Percentiles rank a stretch among this genome's conserved stretches.
Evolutionary conservation across 805 yeast species (phyloP).

Genomic region (Kluyveromyces wickerhamii): DNA sequence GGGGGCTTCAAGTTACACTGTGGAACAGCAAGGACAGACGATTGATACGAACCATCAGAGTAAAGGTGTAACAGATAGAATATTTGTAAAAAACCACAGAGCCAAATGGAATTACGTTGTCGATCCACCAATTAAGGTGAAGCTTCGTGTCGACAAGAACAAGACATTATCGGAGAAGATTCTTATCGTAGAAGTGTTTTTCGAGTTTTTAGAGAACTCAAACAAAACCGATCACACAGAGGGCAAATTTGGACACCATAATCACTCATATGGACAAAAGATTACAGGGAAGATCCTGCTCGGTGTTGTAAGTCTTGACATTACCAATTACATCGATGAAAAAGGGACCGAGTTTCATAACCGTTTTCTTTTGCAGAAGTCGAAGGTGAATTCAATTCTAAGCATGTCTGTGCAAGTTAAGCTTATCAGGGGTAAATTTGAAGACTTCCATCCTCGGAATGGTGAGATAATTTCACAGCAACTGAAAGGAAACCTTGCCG

Average conservation of each 20-base stretch:
- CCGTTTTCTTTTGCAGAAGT: conserved; percentile 63
- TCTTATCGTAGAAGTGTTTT: conserved; percentile 37
- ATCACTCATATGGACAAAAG: conserved; percentile 21
- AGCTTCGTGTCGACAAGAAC: conserved; percentile 34
- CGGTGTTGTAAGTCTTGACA: conserved; percentile 60
- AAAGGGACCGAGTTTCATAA: conserved; percentile 45
- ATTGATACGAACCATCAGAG: conserved; percentile 15
- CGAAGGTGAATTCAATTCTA: conserved; percentile 77
- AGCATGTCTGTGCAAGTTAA: conserved; percentile 49
- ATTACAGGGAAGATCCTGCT: conserved; percentile 37
- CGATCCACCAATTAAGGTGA: conserved; percentile 31
- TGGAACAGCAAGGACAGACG: conserved; percentile 27
- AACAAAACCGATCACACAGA: conserved; percentile 3
- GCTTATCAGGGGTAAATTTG: conserved; percentile 32
- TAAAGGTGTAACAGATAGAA: conserved; percentile 36
- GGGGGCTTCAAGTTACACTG: conserved; percentile 17
- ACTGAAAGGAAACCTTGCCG: background rate
- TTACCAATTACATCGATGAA: conserved; percentile 57
- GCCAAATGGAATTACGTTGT: conserved; percentile 40
- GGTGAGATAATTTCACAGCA: background rate
- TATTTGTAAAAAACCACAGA: conserved; percentile 42
- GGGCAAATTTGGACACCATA: conserved; percentile 1
- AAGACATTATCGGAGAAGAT: conserved; percentile 30
- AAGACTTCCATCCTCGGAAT: conserved; percentile 18
- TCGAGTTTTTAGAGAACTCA: conserved; percentile 29